Percentiles rank a stretch among this genome's conserved stretches.
Evolutionary conservation across 805 yeast species (phyloP).

Genomic region (Candida manassasensis): DNA sequence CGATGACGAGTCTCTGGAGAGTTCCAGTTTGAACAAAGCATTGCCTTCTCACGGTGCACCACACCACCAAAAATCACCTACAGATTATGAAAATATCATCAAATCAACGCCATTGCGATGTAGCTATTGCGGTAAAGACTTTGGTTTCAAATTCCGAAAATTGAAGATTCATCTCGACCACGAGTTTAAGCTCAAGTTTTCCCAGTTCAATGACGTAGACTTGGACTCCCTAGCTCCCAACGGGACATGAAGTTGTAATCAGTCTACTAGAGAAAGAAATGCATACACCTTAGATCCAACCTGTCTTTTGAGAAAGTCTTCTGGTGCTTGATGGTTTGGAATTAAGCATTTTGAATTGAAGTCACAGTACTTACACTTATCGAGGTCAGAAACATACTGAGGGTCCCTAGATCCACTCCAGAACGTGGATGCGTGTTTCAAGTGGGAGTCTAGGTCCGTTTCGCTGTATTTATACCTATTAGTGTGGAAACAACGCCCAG

Average conservation of each 20-base stretch:
- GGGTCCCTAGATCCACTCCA: slow-evolving; percentile 62
- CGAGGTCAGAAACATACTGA: slow-evolving; percentile 32
- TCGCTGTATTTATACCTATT: slow-evolving; percentile 35
- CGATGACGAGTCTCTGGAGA: slow-evolving; percentile 1
- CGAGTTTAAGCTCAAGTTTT: slow-evolving; percentile 16
- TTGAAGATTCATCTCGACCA: slow-evolving; percentile 22
- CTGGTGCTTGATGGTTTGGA: slow-evolving; percentile 14
- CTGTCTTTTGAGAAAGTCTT: background rate
- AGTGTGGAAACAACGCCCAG: slow-evolving; percentile 34
- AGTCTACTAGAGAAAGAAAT: slow-evolving; percentile 5
- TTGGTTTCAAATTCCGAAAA: slow-evolving; percentile 16
- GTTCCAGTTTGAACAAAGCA: too few species aligned
- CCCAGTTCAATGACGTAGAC: slow-evolving; percentile 9
- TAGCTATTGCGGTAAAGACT: slow-evolving; percentile 18
- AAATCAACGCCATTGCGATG: slow-evolving; percentile 18
- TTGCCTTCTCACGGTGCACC: too few species aligned
- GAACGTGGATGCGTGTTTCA: slow-evolving; percentile 36
- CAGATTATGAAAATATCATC: slow-evolving; percentile 9
- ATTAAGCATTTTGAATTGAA: slow-evolving; percentile 31
- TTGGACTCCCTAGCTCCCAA: background rate
- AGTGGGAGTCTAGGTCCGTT: slow-evolving; percentile 20
- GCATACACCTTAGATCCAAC: slow-evolving; percentile 8
- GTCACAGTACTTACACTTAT: slow-evolving; percentile 53
- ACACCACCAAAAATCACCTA: too few species aligned
- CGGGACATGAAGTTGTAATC: too few species aligned